phyloP scores from a whole-genome alignment of 2,329 filamentous ascomycete species.

The Cordyceps fumosorosea region DNA sequence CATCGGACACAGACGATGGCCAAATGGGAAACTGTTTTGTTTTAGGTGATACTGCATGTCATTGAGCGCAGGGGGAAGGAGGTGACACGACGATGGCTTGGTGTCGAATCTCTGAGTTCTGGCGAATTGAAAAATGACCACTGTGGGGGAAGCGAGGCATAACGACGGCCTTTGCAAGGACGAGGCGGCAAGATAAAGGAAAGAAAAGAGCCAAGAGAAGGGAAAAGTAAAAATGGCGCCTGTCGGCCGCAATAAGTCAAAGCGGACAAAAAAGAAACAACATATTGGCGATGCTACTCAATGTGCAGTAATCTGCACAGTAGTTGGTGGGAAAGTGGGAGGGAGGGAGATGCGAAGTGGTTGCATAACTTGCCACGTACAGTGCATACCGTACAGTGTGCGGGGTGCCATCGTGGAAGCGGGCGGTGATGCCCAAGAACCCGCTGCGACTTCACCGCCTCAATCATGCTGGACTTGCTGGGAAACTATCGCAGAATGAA shows the following conservation, averaged over 20 bases:
- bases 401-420: too few relatives aligned
- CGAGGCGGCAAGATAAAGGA: background rate
- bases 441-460: too few relatives aligned
- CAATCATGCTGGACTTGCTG: too few relatives aligned
- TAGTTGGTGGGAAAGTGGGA: background rate
- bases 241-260: background rate
- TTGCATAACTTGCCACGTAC: background rate
- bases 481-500: too few relatives aligned
- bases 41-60: background rate
- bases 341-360: background rate
- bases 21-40: background rate
- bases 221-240: background rate
- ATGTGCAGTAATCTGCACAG: background rate
- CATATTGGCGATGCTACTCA: background rate
- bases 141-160: background rate
- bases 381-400: too few relatives aligned
- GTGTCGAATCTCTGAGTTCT: background rate
- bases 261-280: background rate
- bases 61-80: background rate
- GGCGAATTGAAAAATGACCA: background rate
- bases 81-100: background rate
- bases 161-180: background rate
- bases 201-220: background rate
- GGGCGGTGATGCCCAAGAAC: too few relatives aligned
- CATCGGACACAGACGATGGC: background rate